Conservation (phyloP, 208 protist species). For the Trypanosomatidae sp. region DNA sequence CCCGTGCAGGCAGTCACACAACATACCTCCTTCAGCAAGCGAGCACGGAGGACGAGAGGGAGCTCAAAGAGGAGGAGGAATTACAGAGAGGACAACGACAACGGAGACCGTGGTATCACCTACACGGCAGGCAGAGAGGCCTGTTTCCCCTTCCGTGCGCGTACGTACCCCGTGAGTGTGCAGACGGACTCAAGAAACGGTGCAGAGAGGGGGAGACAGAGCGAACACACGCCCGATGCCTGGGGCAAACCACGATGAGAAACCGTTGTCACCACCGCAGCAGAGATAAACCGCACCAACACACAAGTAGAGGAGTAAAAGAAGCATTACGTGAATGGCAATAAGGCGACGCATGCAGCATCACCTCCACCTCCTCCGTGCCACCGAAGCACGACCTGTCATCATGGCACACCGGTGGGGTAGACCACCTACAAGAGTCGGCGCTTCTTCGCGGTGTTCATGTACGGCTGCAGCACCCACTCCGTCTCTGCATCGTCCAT, state of each 20-base stretch:
- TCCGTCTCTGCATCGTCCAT: conserved; percentile 98
- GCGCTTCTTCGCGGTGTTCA: conserved; percentile 98
- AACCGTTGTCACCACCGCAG: background rate
- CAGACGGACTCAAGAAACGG: background rate
- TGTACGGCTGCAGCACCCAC: conserved; percentile 98
- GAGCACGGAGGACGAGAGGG: background rate
- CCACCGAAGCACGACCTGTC: background rate
- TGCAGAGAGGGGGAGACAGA: background rate
- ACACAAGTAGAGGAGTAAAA: background rate
- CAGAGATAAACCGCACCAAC: background rate
- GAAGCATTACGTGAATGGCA: background rate
- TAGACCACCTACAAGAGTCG: conserved; percentile 55
- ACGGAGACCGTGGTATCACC: background rate
- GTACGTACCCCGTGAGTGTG: background rate
- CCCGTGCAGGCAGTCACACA: background rate
- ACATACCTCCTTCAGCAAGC: background rate
- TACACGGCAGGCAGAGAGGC: background rate
- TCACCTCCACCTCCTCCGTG: background rate
- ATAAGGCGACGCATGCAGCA: background rate
- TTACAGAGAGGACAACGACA: background rate
- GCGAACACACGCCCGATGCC: background rate
- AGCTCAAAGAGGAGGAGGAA: background rate
- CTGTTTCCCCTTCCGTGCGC: background rate
- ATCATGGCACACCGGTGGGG: background rate
- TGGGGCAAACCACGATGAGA: background rate